Base-by-base conservation (phyloP, 352 stramenopile species). In the Halophytophthora polymorphica region DNA sequence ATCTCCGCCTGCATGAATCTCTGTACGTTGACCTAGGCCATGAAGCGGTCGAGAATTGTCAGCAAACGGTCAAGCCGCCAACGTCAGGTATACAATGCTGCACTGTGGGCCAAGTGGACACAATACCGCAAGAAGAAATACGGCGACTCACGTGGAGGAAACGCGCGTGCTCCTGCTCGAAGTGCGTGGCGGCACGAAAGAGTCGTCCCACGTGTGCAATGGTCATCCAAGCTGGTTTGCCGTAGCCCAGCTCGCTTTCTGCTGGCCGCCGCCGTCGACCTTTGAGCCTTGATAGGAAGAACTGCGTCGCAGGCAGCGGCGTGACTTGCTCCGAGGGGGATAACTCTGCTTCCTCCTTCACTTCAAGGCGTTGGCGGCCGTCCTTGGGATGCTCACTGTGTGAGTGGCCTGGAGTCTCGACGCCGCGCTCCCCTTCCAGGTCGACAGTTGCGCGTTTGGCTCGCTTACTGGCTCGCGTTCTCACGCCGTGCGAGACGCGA, bases 141-240 rank as follows among this genome's bases (percentile, higher is more conserved):
- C 52, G 57, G n/a, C n/a, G n/a, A n/a, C n/a, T n/a, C 36, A 88
- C 77, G 54, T 86, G 70, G 23, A 86, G 59, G 34, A 78, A 86
- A 8, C 68, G 47, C 1, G 73, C 64, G 48, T 88, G 73, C 36
- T 79, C 64, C 17, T 66, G 61, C 55, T 88, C 77, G 39, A 88
- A 81, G 11, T 54, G 53, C 5, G 62, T 53, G 12, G 74, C 77
- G 4, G 74, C 72, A 19, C 73, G 71, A 41, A 75, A 82, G 45
- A 86, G 85, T 3, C 67, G 56, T n/a, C 69, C 73, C 34, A 86
- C 58, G 36, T 82, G 74, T 13, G 73, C 75, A 35, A 83, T 68
- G 15, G 70, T 82, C 42, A 82, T 67, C 58, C 74, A 83, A 42
- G 64, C 44, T 6, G 77, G 73, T 45, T 74, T 86, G 1, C 63